Evolutionary conservation across 2,329 filamentous ascomycete genomes (phyloP).

Genomic region (Nannizziopsis arthrosporioides): DNA sequence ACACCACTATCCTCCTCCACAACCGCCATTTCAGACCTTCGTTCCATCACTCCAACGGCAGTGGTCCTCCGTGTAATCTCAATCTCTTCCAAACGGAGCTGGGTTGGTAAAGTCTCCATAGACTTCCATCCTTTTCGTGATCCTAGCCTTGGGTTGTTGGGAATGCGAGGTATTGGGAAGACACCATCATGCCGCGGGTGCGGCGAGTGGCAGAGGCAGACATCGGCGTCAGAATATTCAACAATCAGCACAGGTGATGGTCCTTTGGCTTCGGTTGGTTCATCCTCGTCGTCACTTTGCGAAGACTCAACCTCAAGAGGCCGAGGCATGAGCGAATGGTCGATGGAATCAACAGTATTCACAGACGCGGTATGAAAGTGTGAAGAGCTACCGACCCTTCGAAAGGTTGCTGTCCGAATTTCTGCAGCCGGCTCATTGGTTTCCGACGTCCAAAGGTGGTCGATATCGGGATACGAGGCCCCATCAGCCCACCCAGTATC

Average conservation of each 20-base stretch:
- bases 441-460: slow-evolving; percentile 1
- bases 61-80: neutral
- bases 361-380: neutral
- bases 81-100: neutral
- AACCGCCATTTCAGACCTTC: neutral
- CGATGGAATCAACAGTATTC: slow-evolving; percentile 7
- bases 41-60: neutral
- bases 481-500: neutral
- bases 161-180: neutral
- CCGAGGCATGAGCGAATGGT: slow-evolving; percentile 7
- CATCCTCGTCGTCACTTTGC: neutral
- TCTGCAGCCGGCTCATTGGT: neutral
- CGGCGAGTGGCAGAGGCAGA: slow-evolving; percentile 11
- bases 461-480: neutral
- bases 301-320: slow-evolving; percentile 2
- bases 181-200: slow-evolving; percentile 11
- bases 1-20: neutral
- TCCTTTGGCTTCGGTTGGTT: neutral
- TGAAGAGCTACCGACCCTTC: neutral
- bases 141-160: neutral
- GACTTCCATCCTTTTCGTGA: neutral
- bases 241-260: neutral
- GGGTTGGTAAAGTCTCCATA: neutral
- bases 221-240: slow-evolving; percentile 2
- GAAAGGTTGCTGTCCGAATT: neutral